phyloP scores from a whole-genome alignment of 2,329 filamentous ascomycete species.

The Ceratocystis albifundus region DNA sequence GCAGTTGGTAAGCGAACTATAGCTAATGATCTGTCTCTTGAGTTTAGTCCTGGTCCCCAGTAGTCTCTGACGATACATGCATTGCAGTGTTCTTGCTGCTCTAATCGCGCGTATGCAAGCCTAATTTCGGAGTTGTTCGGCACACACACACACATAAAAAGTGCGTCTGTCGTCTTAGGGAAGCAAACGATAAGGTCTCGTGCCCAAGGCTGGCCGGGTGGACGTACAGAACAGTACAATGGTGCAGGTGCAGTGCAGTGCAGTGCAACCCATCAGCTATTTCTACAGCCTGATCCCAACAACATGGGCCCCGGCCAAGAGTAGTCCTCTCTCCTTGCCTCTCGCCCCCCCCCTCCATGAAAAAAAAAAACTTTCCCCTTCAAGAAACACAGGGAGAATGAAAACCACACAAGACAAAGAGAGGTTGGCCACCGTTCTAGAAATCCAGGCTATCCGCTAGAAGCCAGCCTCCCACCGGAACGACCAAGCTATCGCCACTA shows the following conservation, averaged over 20 bases:
- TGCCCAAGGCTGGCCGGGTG: background rate
- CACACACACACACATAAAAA: background rate
- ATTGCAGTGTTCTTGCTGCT: background rate
- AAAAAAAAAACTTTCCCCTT: background rate
- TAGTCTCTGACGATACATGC: background rate
- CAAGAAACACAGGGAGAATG: background rate
- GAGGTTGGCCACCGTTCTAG: background rate
- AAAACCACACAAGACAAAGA: background rate
- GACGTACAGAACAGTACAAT: background rate
- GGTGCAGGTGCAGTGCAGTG: no score
- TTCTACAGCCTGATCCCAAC: background rate
- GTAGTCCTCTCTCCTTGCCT: background rate
- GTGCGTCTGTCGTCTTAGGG: background rate
- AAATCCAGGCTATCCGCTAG: background rate
- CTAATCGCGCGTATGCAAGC: background rate
- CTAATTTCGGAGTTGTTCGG: background rate
- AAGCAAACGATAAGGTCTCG: background rate
- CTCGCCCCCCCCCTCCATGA: background rate
- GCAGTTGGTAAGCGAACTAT: background rate
- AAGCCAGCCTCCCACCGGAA: background rate
- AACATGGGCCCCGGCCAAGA: background rate
- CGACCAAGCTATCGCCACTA: background rate
- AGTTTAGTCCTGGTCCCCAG: no score
- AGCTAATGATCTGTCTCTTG: background rate
- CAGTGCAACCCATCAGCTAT: background rate